Evolutionary conservation across 805 yeast species (phyloP), one percentile per base, ranked within the genome.

Genomic region (Wickerhamomyces rabaulensis): DNA sequence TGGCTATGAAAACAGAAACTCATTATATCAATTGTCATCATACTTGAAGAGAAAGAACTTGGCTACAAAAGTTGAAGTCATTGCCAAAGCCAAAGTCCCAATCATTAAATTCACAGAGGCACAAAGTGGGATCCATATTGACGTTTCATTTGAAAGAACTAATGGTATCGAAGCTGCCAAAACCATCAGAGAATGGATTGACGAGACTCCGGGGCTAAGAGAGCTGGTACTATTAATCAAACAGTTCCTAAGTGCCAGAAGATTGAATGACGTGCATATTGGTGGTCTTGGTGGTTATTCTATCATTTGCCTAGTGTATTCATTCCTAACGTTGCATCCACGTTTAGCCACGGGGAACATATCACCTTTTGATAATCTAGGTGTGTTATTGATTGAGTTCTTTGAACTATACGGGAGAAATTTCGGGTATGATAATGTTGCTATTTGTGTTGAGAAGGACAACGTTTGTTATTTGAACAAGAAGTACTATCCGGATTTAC

Each of bases 201-300:
- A 69, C 6, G 70, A 73, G 10, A 81, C 85, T 1, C 92, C 95
- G 0, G 96, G 95, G 0, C 67, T 92, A 43, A 69, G 96, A 52
- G 95, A 90, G 58, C 66, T 92, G 42, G 95, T 85, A 1, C 69
- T 92, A 42, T 79, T 90, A 2, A 75, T 92, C 6, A 91, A 94
- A 65, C 96, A 87, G 61, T 92, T 91, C 58, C 71, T 92, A 42
- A 72, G 89, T 27, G 80, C 88, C 2, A 73, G 97, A 57, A 79
- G 75, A 48, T 69, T 91, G 50, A 89, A 90, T 58, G 85, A 87
- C 52, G 98, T 92, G 15, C 95, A 86, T 56, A 82, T 82, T 20
- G 99, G 99, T 43, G 98, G 98, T 0, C 68, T 92, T 6, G 98
- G 99, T 38, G 98, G 98, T 0, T 92, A 84, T 62, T 80, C 97